Evolutionary conservation across 805 yeast species (phyloP), one percentile per base, ranked within the genome.

Genomic region (Schwanniomyces sp.): DNA sequence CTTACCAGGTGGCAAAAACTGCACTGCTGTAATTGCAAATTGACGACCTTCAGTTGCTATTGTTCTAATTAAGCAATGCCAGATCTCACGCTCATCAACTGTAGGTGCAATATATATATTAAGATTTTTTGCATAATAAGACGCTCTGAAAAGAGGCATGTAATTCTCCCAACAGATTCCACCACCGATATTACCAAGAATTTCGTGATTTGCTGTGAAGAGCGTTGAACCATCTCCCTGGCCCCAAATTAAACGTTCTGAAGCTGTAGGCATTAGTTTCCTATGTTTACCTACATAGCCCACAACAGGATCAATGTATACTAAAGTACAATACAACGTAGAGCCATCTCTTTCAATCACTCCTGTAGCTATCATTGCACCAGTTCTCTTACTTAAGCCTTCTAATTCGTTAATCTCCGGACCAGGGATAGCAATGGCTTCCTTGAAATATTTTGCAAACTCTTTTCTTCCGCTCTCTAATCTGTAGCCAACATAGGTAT

Each of bases 151-250:
- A 46, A 72, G 52, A 4, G 79, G 79, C 56, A 71, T 63, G 54
- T 64, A 66, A 54, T 74, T 74, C 48, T 75, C 79, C 78, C 80
- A 74, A 56, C 79, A 75, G 41, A 74, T 73, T 28, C 69, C 77
- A 18, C 76, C 79, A 14, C 78, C 78, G n/a, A 74, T 75, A 5
- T 58, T 68, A 7, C 57, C 56, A 41, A 51, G 43, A 9, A 44
- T 34, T 2, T 57, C 48, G 17, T 67, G 54, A 16, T 73, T 67
- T 27, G 69, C 66, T 9, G 68, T 70, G 4, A 69, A 65, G 41
- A 75, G 52, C 2, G 77, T 72, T 4, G 76, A 70, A 3, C 80
- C 80, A 46, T 74, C 79, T 32, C 79, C 79, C 43, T 66, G 67
- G 1, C 76, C 77, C 78, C 79, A 75, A 10, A 74, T 59, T 38